These are phyloP conservation scores for Penicillium robsamsonii DNA, from an alignment of 495 filamentous ascomycete species.

Conservation along the genomic window DNA sequence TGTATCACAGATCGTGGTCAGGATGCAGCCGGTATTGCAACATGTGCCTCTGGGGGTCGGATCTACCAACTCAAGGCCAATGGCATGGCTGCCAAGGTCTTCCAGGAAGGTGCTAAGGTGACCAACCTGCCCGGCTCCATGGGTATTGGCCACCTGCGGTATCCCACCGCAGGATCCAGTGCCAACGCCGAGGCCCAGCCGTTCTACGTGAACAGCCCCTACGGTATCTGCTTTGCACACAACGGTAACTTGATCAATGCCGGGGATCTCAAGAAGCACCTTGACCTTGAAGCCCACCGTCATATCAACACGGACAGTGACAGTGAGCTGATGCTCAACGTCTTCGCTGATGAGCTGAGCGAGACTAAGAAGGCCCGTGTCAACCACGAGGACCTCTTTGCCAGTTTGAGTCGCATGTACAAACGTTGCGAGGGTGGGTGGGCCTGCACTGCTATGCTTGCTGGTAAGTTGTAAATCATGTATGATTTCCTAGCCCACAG, in stretches of 20 bases:
- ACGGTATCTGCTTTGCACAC: slow-evolving; percentile 67
- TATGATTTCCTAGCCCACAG: background rate
- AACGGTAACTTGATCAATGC: slow-evolving; percentile 97
- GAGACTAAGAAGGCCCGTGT: slow-evolving; percentile 96
- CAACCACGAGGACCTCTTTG: slow-evolving; percentile 87
- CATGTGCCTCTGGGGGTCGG: slow-evolving; percentile 72
- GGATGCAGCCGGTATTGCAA: slow-evolving; percentile 86
- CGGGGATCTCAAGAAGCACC: slow-evolving; percentile 68
- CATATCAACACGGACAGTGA: slow-evolving; percentile 98
- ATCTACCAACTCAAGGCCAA: slow-evolving; percentile 92
- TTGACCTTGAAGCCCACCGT: slow-evolving; percentile 86
- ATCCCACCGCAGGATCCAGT: slow-evolving; percentile 86
- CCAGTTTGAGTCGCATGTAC: slow-evolving; percentile 71
- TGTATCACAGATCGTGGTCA: slow-evolving; percentile 61
- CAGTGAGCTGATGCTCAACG: slow-evolving; percentile 91
- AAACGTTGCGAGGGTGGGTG: slow-evolving; percentile 77
- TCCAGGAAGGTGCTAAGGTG: slow-evolving; percentile 72
- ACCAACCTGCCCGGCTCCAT: slow-evolving; percentile 81
- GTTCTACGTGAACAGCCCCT: slow-evolving; percentile 92
- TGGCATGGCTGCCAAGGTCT: slow-evolving; percentile 87
- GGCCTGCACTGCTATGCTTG: slow-evolving; percentile 89
- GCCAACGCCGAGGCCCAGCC: slow-evolving; percentile 62
- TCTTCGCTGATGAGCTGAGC: slow-evolving; percentile 90
- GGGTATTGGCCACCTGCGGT: slow-evolving; percentile 86
- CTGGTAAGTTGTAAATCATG: slow-evolving; percentile 50